phyloP scores from a whole-genome alignment of 306 rosid species.

The Quercus mongolica region DNA sequence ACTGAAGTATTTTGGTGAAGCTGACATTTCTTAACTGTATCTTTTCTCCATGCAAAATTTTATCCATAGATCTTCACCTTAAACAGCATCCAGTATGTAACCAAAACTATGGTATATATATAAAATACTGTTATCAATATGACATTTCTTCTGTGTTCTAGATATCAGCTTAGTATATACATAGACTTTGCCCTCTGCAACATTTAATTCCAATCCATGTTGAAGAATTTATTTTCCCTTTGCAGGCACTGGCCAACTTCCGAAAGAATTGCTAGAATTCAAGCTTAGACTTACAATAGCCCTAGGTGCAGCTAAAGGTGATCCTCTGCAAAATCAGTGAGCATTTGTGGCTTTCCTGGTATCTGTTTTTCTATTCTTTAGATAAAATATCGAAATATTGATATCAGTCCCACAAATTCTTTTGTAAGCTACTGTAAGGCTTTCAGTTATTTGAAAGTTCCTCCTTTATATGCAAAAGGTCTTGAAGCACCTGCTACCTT shows the following conservation, averaged over 20 bases:
- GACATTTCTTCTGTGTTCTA: neutral
- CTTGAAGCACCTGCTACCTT: constrained; percentile 25
- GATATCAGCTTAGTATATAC: constrained; percentile 4
- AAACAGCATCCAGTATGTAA: neutral
- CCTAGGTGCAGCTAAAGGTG: constrained; percentile 99
- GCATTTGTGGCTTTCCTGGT: constrained; percentile 99
- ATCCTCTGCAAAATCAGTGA: constrained; percentile 98
- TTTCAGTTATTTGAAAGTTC: constrained; percentile 22
- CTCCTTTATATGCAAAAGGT: constrained; percentile 13
- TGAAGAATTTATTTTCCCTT: neutral
- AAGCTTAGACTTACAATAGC: constrained; percentile 84
- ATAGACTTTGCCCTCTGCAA: neutral
- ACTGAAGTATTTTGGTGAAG: constrained; percentile 1
- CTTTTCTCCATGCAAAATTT: neutral
- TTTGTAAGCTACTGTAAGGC: constrained; percentile 42
- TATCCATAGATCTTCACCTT: neutral
- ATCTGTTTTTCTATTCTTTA: constrained; percentile 76
- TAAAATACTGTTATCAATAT: neutral
- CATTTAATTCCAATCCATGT: constrained; percentile 16
- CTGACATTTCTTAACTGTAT: neutral
- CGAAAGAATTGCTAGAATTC: constrained; percentile 80
- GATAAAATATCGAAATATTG: constrained; percentile 42
- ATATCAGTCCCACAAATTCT: constrained; percentile 44
- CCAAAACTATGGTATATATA: constrained; percentile 7
- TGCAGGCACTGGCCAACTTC: constrained; percentile 60